phyloP scores from a whole-genome alignment of 768 basidiomycete genomes.

The Tricholoma sp. region DNA sequence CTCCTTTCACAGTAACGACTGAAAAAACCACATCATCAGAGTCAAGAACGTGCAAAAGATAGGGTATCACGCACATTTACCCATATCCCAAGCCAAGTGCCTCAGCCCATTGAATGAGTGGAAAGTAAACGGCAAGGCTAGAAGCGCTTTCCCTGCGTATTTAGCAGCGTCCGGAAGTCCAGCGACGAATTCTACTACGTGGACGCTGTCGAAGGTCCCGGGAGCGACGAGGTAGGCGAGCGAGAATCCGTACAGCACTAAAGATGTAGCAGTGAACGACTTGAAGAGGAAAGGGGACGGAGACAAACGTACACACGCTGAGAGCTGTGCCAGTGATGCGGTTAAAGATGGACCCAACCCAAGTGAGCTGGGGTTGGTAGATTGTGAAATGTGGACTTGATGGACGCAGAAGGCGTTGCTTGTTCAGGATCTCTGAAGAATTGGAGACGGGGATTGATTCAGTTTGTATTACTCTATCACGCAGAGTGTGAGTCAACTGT shows the following conservation, averaged over 20 bases:
- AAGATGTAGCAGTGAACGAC: neutral
- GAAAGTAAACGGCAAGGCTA: slow-evolving; percentile 87
- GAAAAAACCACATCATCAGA: slow-evolving; percentile 1
- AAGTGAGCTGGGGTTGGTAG: slow-evolving; percentile 93
- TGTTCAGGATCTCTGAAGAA: slow-evolving; percentile 65
- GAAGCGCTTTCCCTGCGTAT: slow-evolving; percentile 65
- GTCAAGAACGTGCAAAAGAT: neutral
- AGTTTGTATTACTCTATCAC: slow-evolving; percentile 51
- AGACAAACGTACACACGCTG: slow-evolving; percentile 56
- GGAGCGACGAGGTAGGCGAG: slow-evolving; percentile 84
- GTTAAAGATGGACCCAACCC: slow-evolving; percentile 81
- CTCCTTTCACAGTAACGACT: slow-evolving; percentile 81
- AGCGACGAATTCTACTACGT: slow-evolving; percentile 68
- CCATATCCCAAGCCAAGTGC: slow-evolving; percentile 87
- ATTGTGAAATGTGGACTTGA: slow-evolving; percentile 94
- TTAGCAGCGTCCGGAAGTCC: slow-evolving; percentile 75
- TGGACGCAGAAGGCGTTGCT: slow-evolving; percentile 84
- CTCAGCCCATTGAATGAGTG: slow-evolving; percentile 88
- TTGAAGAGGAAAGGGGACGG: neutral
- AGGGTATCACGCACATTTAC: slow-evolving; percentile 63
- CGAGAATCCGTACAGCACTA: slow-evolving; percentile 86
- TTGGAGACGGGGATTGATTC: slow-evolving; percentile 60
- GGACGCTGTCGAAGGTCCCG: slow-evolving; percentile 69
- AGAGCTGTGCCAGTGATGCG: slow-evolving; percentile 81
- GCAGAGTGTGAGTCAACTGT: neutral